These are phyloP conservation scores for Trypanosoma cruzi DNA, from an alignment of 208 protist genomes.

Conservation along the genomic window DNA sequence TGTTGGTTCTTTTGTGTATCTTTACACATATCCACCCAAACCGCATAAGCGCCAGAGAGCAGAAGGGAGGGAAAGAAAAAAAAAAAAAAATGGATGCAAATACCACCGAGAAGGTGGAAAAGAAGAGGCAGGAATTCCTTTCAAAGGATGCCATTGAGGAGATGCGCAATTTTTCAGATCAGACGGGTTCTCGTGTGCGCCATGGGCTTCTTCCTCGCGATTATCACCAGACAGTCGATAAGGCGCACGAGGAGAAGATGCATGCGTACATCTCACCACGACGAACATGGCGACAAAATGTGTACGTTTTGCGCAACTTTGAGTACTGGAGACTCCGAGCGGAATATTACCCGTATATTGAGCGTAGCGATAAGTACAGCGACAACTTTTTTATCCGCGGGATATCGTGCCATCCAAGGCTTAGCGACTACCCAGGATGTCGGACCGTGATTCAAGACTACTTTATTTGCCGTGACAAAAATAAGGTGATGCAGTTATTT, in stretches of 20 bases:
- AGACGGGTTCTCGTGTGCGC: slow-evolving; percentile 41
- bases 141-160: slow-evolving; percentile 63
- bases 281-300: slow-evolving; percentile 61
- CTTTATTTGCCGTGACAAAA: slow-evolving; percentile 78
- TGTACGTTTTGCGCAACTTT: slow-evolving; percentile 59
- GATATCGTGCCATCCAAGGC: slow-evolving; percentile 70
- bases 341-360: slow-evolving; percentile 80
- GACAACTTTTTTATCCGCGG: slow-evolving; percentile 87
- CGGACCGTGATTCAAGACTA: slow-evolving; percentile 84
- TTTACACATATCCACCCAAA: too few relatives aligned
- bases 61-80: not conserved
- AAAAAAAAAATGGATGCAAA: slow-evolving; percentile 19
- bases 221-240: slow-evolving; percentile 51
- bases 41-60: not conserved
- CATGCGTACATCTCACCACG: slow-evolving; percentile 62
- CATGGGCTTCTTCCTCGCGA: slow-evolving; percentile 67
- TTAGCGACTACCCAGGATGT: slow-evolving; percentile 88
- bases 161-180: slow-evolving; percentile 39
- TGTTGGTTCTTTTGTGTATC: too few relatives aligned
- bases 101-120: slow-evolving; percentile 20
- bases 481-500: slow-evolving; percentile 67
- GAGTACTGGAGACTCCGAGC: slow-evolving; percentile 85
- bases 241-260: slow-evolving; percentile 59
- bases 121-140: slow-evolving; percentile 59
- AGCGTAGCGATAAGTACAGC: slow-evolving; percentile 51